Base-by-base conservation (phyloP, 2,329 filamentous ascomycete genomes). In the Hypomyces perniciosus region DNA sequence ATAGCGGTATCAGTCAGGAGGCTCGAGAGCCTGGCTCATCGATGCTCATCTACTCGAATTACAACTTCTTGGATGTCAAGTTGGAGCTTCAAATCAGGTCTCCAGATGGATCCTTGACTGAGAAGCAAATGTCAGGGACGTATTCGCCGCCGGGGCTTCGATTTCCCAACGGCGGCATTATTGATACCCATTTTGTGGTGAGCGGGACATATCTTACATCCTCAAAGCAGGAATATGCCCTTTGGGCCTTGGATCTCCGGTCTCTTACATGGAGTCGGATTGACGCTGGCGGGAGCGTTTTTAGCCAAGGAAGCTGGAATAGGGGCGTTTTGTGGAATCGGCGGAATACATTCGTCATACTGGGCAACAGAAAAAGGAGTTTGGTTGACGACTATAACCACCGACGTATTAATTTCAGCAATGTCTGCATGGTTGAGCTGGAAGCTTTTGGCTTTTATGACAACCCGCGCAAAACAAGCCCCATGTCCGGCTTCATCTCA, bases 11-110 rank as follows among this genome's bases (percentile, higher is more conserved):
- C 54, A 76, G 74, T 56, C 75, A 77, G 49, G 79, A 84, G 56
- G 56, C 61, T 4, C 74, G 76, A 30, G 81, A 85, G 45, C 67
- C 78, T 0, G 80, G 79, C 6, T 82, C 81, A 1, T 84, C 83
- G 2, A 96, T 97, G 90, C 78, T 99, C 55, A 95, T 99, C 42
- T 99, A 99, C 68, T 97, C 92, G 27, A 99, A 99, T 66, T 99
- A 99, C 70, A 97, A 99, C 69, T 99, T 99, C 63, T 69, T 99
- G 50, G 92, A 99, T 61, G 93, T 99, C 58, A 97, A 96, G 66
- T 74, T 99, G 27, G 93, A 99, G 68, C 74, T 99, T 35, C 93
- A 97, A 68, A 83, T 99, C 44, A 83, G 93, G 47, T 77, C 87
- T 7, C 81, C 89, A 1, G 91, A 97, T 65, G 92, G 93, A 30